Base-by-base conservation (phyloP, 2,329 filamentous ascomycete genomes). In the Trichoderma sp. region DNA sequence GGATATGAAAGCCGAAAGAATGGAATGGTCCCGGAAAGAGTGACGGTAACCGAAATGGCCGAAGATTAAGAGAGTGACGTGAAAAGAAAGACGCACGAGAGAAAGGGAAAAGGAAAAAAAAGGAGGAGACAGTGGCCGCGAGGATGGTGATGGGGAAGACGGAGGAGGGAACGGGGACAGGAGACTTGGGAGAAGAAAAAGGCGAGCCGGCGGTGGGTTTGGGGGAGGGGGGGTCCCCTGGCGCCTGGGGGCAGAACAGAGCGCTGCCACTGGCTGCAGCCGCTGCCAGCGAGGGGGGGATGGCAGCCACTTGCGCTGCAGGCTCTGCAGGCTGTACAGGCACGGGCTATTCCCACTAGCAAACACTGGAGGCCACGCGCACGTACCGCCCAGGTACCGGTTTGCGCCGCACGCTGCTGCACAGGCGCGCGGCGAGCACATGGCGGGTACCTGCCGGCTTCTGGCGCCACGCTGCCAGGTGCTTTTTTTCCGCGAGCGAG, bases 1-100 rank as follows among this genome's bases (percentile, higher is more conserved):
- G 70, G 73, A 73, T 72, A 71, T 74, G 71, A 73, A 21, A 79
- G 77, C 76, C 77, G 73, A 81, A 79, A 73, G 79, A 81, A 79
- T 80, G 82, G 77, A 82, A 83, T 80, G 78, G 79, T 78, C 80
- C 69, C 79, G 83, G 78, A 86, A 84, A 76, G 84, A 85, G 82
- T 85, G 84, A 83, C 82, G 83, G 83, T 81, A 76, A 78, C 80
- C 80, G 76, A 77, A 75, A 78, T 75, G 78, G 79, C 79, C 74
- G 75, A 79, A 79, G 76, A 76, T 77, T 79, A 84, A 86, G 83
- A 79, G 83, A 86, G 80, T 80, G 84, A 86, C 83, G 84, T 78
- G 62, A 81, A 84, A 82, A 79, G 76, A 77, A 81, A 79, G 47
- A 73, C 72, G 72, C 72, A 73, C 57, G 72, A 76, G 76, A 73